Evolutionary conservation across 192 early-diverging fungal species (phyloP).

Genomic region (Dissophora globulifera): DNA sequence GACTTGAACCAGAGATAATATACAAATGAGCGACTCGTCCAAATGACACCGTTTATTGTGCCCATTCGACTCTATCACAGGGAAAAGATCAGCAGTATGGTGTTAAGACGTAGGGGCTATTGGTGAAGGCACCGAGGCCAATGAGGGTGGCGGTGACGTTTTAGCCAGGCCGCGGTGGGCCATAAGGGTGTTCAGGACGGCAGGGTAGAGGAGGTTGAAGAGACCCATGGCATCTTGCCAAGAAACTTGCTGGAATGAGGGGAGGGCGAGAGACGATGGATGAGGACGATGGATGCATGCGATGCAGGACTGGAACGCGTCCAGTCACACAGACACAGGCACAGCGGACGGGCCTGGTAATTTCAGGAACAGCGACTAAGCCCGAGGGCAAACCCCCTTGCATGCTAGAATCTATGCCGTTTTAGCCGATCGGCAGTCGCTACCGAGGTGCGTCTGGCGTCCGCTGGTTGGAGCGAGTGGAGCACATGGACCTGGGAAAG

Average conservation of each 20-base stretch:
- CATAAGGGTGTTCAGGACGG: constrained; percentile 60
- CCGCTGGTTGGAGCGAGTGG: too few species aligned
- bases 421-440: too few species aligned
- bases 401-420: too few species aligned
- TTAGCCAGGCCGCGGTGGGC: constrained; percentile 71
- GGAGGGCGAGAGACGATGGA: neutral
- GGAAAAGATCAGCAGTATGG: constrained; percentile 79
- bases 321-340: too few species aligned
- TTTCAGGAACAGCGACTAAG: too few species aligned
- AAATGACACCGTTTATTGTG: constrained; percentile 26
- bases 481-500: too few species aligned
- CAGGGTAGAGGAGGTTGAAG: constrained; percentile 56
- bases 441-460: too few species aligned
- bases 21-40: too few species aligned
- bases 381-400: too few species aligned
- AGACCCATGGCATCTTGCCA: constrained; percentile 19
- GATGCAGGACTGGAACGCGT: too few species aligned
- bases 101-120: constrained; percentile 71
- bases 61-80: constrained; percentile 67
- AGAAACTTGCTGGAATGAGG: constrained; percentile 18
- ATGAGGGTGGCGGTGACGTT: constrained; percentile 81
- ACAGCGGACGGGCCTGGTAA: too few species aligned
- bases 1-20: constrained; percentile 30
- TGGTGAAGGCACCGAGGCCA: constrained; percentile 79
- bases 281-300: too few species aligned